A percentile compares a stretch with the other conserved stretches of the same genome.
phyloP scores from a whole-genome alignment of 768 basidiomycete genomes.

The Boletus sp. region DNA sequence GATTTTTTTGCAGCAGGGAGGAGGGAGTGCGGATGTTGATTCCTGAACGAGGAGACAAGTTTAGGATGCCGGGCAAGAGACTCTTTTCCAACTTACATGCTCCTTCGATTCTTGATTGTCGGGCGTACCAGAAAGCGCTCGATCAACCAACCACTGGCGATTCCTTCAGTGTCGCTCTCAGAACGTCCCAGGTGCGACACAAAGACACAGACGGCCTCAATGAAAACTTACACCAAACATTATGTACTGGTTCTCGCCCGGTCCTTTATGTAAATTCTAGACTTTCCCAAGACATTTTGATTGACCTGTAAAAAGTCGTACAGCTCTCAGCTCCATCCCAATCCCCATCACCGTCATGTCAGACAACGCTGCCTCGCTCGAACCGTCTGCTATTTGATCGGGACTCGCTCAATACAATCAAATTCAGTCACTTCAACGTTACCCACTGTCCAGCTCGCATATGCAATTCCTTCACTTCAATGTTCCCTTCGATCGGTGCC shows the following conservation, averaged over 20 bases:
- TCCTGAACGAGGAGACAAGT: slow-evolving; percentile 9
- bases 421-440: background rate
- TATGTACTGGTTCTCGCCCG: slow-evolving; percentile 18
- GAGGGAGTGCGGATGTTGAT: slow-evolving; percentile 24
- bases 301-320: background rate
- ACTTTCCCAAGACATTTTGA: slow-evolving; percentile 20
- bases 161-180: too few species aligned
- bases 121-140: too few species aligned
- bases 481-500: background rate
- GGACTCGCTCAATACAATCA: background rate
- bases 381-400: background rate
- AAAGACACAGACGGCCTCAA: background rate
- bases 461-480: too few species aligned
- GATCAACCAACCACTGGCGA: too few species aligned
- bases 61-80: background rate
- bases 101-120: background rate
- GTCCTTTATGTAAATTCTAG: slow-evolving; percentile 29
- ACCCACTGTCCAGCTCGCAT: background rate
- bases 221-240: slow-evolving; percentile 8
- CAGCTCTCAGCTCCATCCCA: slow-evolving; percentile 2
- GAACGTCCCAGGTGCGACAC: too few species aligned
- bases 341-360: background rate
- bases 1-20: slow-evolving; percentile 23
- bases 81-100: slow-evolving; percentile 23
- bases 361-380: background rate